Evolutionary conservation across 306 rosid genomes (phyloP).

Genomic region (Cercis canadensis): DNA sequence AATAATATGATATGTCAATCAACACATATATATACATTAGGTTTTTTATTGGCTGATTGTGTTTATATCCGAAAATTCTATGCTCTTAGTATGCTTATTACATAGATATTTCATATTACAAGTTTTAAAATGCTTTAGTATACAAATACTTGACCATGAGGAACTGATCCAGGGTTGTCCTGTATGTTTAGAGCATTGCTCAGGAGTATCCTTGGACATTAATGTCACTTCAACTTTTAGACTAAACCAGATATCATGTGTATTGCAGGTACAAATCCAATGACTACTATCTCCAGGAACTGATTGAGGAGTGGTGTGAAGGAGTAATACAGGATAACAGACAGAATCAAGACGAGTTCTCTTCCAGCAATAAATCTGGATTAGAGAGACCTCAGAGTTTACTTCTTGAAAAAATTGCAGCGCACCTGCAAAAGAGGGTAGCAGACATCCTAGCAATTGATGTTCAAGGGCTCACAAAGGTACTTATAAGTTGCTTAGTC

Average conservation of each 20-base stretch:
- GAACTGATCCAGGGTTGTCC: not conserved
- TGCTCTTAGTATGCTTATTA: not conserved
- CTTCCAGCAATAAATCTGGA: constrained; percentile 50
- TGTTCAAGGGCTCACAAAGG: constrained; percentile 89
- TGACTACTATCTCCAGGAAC: constrained; percentile 76
- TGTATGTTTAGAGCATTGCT: constrained; percentile 14
- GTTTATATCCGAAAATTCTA: not conserved
- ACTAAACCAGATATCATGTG: not conserved
- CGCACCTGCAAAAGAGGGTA: constrained; percentile 74
- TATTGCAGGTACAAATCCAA: constrained; percentile 76
- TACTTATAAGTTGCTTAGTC: constrained; percentile 28
- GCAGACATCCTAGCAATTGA: constrained; percentile 78
- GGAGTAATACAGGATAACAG: constrained; percentile 76
- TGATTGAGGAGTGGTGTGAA: constrained; percentile 96
- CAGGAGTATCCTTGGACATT: constrained; percentile 27
- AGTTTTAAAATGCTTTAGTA: constrained; percentile 17
- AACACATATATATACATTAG: too few species aligned
- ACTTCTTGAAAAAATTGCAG: constrained; percentile 88
- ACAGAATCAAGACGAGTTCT: constrained; percentile 53
- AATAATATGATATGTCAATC: too few species aligned
- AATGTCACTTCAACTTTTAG: constrained; percentile 13
- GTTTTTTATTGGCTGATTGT: not conserved
- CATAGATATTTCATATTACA: not conserved
- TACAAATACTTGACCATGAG: constrained; percentile 3
- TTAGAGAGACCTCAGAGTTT: constrained; percentile 64